Percentiles rank a stretch among this genome's conserved stretches.
These are phyloP conservation scores for Populus hybrid DNA, from an alignment of 441 rosid species.

Conservation along the genomic window DNA sequence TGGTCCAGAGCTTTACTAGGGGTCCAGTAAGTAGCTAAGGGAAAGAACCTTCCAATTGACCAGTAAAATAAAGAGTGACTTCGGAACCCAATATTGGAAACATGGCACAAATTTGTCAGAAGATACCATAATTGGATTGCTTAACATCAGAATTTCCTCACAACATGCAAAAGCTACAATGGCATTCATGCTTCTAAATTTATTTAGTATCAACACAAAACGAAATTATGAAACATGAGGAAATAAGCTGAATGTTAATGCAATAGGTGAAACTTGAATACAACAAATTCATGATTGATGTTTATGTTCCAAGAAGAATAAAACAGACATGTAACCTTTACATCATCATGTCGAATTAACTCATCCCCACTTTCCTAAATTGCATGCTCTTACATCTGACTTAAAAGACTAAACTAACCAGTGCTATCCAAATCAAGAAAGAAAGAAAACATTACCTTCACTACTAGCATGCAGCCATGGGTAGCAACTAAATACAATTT, in stretches of 20 bases:
- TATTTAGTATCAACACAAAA: background rate
- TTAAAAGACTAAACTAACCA: conserved; percentile 7
- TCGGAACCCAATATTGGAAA: background rate
- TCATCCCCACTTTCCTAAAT: background rate
- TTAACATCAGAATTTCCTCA: background rate
- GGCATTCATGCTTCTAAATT: background rate
- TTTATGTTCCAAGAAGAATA: background rate
- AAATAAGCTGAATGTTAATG: background rate
- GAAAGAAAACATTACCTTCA: conserved; percentile 58
- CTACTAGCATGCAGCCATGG: conserved; percentile 94
- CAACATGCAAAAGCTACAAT: background rate
- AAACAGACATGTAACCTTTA: background rate
- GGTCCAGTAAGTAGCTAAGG: background rate
- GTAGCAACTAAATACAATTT: conserved; percentile 72
- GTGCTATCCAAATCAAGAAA: background rate
- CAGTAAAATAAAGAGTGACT: background rate
- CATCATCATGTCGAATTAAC: background rate
- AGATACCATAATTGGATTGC: background rate
- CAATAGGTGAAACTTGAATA: background rate
- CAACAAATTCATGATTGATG: background rate
- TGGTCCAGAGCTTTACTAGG: background rate
- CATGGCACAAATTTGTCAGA: background rate
- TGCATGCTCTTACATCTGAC: conserved; percentile 5
- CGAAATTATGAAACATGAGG: background rate
- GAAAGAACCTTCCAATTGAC: background rate